Conservation (phyloP, 2,329 filamentous ascomycete genomes). For the Trichoderma afroharzianum region DNA sequence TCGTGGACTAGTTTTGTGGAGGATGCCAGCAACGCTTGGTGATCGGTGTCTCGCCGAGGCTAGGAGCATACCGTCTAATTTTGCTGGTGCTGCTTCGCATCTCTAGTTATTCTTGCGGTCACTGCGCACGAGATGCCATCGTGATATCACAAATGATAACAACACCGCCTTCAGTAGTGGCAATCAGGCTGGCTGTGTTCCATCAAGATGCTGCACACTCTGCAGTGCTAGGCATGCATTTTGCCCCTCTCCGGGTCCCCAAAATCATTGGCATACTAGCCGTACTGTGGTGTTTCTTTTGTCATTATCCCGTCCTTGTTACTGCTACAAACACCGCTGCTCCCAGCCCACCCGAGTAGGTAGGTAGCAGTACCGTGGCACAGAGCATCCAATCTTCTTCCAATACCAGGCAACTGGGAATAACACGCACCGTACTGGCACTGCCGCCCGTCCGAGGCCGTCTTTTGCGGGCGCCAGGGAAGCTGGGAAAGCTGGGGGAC, state of each 20-base stretch:
- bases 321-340: neutral
- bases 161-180: constrained; percentile 14
- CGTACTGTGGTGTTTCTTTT: neutral
- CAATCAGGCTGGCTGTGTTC: constrained; percentile 3
- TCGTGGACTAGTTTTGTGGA: neutral
- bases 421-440: neutral
- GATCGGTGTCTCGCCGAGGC: constrained; percentile 15
- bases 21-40: neutral
- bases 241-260: neutral
- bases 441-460: neutral
- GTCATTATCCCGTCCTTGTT: neutral
- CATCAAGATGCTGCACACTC: neutral
- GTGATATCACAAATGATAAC: constrained; percentile 17
- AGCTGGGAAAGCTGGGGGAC: neutral
- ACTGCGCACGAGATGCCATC: constrained; percentile 1
- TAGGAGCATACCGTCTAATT: constrained; percentile 15
- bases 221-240: neutral
- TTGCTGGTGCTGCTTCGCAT: constrained; percentile 4
- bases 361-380: neutral
- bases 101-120: constrained; percentile 17
- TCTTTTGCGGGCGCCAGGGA: neutral
- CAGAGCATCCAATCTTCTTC: neutral
- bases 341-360: neutral
- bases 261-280: neutral
- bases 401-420: neutral